A percentile compares a stretch with the other conserved stretches of the same genome.
Evolutionary conservation across 768 basidiomycete genomes (phyloP).

Genomic region (Chalciporus sphaerocephalus): DNA sequence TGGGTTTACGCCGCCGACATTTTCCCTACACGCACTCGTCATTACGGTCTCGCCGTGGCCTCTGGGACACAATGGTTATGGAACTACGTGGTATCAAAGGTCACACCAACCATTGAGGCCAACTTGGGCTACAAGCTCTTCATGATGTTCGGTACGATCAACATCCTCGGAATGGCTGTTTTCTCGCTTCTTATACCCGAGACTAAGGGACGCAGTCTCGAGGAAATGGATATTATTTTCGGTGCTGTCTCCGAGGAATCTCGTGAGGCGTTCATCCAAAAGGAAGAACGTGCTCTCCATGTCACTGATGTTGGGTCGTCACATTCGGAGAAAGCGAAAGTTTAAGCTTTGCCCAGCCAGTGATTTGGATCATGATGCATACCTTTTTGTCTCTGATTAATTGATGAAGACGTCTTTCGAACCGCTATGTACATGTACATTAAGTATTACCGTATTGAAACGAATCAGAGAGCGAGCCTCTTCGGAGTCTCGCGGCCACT

Average conservation of each 20-base stretch:
- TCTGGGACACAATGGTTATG: conserved; percentile 81
- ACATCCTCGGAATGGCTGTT: conserved; percentile 62
- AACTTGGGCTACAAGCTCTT: conserved; percentile 70
- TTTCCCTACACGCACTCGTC: conserved; percentile 79
- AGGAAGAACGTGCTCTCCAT: conserved; percentile 35
- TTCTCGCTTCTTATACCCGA: conserved; percentile 64
- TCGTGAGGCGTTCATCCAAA: conserved; percentile 50
- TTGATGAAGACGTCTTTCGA: no score
- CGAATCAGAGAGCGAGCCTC: no score
- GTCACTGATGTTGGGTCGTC: conserved; percentile 2
- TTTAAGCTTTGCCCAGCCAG: conserved; percentile 4
- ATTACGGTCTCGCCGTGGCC: conserved; percentile 73
- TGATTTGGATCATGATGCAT: no score
- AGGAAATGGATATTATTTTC: conserved; percentile 56
- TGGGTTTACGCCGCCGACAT: conserved; percentile 77
- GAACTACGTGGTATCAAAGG: conserved; percentile 72
- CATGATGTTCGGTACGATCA: conserved; percentile 72
- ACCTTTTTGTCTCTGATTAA: no score
- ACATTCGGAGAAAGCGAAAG: conserved; percentile 4
- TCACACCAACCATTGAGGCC: conserved; percentile 60
- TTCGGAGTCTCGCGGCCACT: no score
- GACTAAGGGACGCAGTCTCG: conserved; percentile 53
- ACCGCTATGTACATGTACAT: no score
- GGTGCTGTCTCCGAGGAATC: conserved; percentile 54
- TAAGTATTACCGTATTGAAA: no score